phyloP scores from a whole-genome alignment of 148 eudicot species.

The Rhododendron vialii region DNA sequence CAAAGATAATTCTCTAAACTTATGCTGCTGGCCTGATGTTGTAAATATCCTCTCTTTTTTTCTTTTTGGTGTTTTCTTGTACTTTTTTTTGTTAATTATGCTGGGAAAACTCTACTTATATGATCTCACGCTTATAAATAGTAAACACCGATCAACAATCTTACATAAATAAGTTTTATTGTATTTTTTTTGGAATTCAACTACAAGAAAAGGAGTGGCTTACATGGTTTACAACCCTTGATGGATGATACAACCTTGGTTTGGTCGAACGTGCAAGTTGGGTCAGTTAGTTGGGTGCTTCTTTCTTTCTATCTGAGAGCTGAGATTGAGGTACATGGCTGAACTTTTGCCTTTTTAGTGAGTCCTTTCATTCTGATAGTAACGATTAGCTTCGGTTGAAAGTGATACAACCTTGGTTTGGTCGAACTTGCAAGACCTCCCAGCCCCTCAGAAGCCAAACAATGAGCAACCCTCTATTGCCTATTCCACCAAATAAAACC shows the following conservation, averaged over 20 bases:
- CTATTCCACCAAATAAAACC: too few relatives aligned
- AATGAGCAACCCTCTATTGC: not conserved
- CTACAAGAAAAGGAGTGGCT: not conserved
- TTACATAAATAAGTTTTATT: not conserved
- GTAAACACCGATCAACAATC: not conserved
- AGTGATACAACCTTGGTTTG: too few relatives aligned
- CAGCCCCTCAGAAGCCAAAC: not conserved
- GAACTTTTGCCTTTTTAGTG: not conserved
- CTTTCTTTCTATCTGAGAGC: too few relatives aligned
- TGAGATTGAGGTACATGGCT: not conserved
- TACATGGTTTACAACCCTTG: not conserved
- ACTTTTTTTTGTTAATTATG: not conserved
- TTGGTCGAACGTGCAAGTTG: too few relatives aligned
- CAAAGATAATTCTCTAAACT: not conserved
- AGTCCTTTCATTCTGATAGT: not conserved
- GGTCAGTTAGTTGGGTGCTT: too few relatives aligned
- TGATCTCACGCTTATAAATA: not conserved
- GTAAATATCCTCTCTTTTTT: not conserved
- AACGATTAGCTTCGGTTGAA: too few relatives aligned
- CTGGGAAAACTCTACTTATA: not conserved
- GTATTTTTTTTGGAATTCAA: not conserved
- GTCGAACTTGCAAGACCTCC: too few relatives aligned
- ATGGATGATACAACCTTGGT: not conserved
- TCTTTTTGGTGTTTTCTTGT: not conserved
- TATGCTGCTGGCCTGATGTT: not conserved